A percentile compares a stretch with the other conserved stretches of the same genome.
phyloP scores from a whole-genome alignment of 1,139 yeast genomes.

The Zygosaccharomyces sapae region DNA sequence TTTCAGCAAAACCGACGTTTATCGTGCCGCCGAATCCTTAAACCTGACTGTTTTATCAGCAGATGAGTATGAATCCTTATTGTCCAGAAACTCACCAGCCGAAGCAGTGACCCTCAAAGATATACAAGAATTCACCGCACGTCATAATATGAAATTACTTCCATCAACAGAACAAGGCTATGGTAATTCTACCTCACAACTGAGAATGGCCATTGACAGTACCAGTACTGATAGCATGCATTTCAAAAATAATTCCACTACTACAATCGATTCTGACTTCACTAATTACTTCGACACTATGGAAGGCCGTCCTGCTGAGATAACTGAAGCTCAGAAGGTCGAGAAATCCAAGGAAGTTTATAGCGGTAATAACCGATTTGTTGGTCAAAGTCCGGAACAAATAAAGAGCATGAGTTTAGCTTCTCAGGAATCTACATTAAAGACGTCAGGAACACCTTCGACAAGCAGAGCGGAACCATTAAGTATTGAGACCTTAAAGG shows the following conservation, averaged over 20 bases:
- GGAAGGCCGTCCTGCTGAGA: not conserved
- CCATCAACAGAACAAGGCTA: conserved; percentile 10
- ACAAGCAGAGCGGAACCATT: not conserved
- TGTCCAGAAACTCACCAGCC: conserved; percentile 25
- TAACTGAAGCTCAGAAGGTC: not conserved
- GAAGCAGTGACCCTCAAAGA: conserved; percentile 33
- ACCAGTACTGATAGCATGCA: not conserved
- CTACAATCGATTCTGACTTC: conserved; percentile 22
- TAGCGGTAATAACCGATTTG: too few relatives aligned
- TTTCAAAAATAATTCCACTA: conserved; percentile 13
- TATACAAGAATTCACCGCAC: conserved; percentile 28
- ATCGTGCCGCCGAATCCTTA: conserved; percentile 35
- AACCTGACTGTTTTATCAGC: conserved; percentile 35
- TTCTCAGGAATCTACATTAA: too few relatives aligned
- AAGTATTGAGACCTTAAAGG: not conserved
- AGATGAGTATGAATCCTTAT: conserved; percentile 33
- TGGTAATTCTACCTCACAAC: conserved; percentile 8
- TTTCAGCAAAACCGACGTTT: conserved; percentile 36
- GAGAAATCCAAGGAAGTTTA: not conserved
- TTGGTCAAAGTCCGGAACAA: too few relatives aligned
- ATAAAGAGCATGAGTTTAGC: too few relatives aligned
- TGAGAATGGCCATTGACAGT: not conserved
- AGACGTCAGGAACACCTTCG: too few relatives aligned
- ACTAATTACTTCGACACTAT: conserved; percentile 24
- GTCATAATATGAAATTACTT: conserved; percentile 28